A percentile compares a stretch with the other conserved stretches of the same genome.
These are phyloP conservation scores for Agaricus blazei DNA, from an alignment of 768 basidiomycete species.

Conservation along the genomic window DNA sequence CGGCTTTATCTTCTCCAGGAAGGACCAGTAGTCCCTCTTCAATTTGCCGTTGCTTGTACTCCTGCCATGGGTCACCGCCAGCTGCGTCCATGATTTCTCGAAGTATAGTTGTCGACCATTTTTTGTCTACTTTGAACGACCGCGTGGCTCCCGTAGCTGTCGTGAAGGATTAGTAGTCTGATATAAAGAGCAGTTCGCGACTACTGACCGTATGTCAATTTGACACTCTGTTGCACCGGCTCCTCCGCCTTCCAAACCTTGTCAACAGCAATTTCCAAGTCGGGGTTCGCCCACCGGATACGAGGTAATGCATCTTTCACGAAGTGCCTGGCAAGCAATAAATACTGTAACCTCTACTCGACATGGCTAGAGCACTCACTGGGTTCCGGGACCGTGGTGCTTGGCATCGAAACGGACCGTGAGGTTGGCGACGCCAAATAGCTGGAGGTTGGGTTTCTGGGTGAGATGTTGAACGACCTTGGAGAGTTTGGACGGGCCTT, in stretches of 20 bases:
- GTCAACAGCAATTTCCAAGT: slow-evolving; percentile 54
- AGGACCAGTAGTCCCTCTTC: slow-evolving; percentile 46
- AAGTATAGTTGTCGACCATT: slow-evolving; percentile 65
- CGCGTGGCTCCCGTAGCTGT: slow-evolving; percentile 30
- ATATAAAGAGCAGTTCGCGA: background rate
- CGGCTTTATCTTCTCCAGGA: slow-evolving; percentile 31
- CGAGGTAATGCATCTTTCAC: slow-evolving; percentile 74
- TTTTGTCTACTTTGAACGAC: slow-evolving; percentile 53
- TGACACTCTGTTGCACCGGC: slow-evolving; percentile 55
- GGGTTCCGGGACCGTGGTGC: slow-evolving; percentile 73
- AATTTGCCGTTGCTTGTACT: slow-evolving; percentile 44
- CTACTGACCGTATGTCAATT: slow-evolving; percentile 59
- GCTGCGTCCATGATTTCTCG: slow-evolving; percentile 67
- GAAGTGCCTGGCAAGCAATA: slow-evolving; percentile 50
- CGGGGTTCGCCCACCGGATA: slow-evolving; percentile 74
- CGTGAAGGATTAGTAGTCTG: background rate
- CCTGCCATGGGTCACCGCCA: slow-evolving; percentile 55
- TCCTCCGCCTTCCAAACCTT: slow-evolving; percentile 48
- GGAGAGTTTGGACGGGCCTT: slow-evolving; percentile 34
- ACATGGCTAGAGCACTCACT: slow-evolving; percentile 37
- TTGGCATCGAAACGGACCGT: slow-evolving; percentile 51
- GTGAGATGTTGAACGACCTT: slow-evolving; percentile 48
- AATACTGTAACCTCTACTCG: background rate
- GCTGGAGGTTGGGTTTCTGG: slow-evolving; percentile 42
- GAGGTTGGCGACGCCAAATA: slow-evolving; percentile 45